Conservation (phyloP, 2,329 filamentous ascomycete species). For the Ascosphaera apis region DNA sequence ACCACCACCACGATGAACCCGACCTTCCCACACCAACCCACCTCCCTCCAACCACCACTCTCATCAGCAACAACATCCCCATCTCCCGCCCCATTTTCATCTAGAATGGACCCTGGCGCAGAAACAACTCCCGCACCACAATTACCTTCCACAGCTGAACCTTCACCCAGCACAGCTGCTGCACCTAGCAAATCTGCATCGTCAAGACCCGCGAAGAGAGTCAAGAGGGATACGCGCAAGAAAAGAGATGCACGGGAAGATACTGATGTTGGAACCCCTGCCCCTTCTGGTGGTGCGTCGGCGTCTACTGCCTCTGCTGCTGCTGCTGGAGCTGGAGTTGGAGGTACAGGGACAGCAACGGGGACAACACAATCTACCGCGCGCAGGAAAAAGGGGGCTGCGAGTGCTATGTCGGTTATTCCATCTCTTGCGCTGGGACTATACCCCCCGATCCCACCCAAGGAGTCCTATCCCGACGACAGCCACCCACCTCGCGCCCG, state of each 20-base stretch:
- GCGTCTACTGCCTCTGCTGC: not conserved
- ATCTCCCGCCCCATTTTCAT: not conserved
- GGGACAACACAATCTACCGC: conserved; percentile 4
- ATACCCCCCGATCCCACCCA: conserved; percentile 17
- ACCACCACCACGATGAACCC: not conserved
- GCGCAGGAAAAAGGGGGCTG: conserved; percentile 1
- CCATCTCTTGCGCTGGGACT: conserved; percentile 18
- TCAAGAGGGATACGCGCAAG: conserved; percentile 21
- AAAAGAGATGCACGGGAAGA: conserved; percentile 21
- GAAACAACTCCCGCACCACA: conserved; percentile 12
- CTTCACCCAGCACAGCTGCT: conserved; percentile 11
- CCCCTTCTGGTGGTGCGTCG: not conserved
- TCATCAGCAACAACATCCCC: not conserved
- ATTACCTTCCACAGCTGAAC: conserved; percentile 12
- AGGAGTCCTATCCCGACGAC: conserved; percentile 18
- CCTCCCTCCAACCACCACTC: too few relatives aligned
- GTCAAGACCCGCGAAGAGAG: conserved; percentile 14
- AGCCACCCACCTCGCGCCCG: conserved; percentile 16
- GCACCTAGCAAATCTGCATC: conserved; percentile 11
- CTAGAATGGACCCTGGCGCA: conserved; percentile 6
- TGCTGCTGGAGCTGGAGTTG: not conserved
- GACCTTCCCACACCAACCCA: not conserved
- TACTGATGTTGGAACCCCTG: conserved; percentile 13
- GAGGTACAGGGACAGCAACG: not conserved
- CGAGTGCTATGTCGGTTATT: conserved; percentile 12